Evolutionary conservation across 148 eudicot species (phyloP).

Genomic region (Cornus controversa): DNA sequence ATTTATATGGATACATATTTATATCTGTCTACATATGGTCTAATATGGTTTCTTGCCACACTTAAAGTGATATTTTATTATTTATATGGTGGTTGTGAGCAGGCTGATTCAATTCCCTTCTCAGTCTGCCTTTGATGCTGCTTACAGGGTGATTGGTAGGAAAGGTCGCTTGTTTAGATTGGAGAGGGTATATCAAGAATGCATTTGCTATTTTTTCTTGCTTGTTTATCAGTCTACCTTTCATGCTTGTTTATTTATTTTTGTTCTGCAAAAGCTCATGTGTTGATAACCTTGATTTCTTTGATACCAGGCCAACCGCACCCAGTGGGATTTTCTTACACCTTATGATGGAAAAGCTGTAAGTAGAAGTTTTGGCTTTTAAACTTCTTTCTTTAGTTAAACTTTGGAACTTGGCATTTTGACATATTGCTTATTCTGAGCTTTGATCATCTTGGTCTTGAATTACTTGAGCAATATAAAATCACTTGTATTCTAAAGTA

Average conservation of each 20-base stretch:
- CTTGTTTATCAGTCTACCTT: no score
- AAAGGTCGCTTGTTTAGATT: slow-evolving; percentile 51
- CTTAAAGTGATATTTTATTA: not conserved
- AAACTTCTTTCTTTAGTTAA: not conserved
- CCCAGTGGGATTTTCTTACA: slow-evolving; percentile 41
- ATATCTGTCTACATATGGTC: not conserved
- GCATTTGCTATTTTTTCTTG: no score
- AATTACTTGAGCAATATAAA: not conserved
- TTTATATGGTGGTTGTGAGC: slow-evolving; percentile 12
- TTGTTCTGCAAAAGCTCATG: not conserved
- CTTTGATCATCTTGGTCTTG: not conserved
- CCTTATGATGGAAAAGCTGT: slow-evolving; percentile 63
- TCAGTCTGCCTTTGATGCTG: slow-evolving; percentile 36
- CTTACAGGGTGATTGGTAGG: slow-evolving; percentile 30
- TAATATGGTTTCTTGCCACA: not conserved
- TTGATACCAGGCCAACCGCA: slow-evolving; percentile 46
- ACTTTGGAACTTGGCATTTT: not conserved
- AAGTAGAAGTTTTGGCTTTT: slow-evolving; percentile 26
- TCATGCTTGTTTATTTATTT: not conserved
- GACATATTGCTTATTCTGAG: not conserved
- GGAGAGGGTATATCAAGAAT: slow-evolving; percentile 37
- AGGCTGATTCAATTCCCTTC: slow-evolving; percentile 70
- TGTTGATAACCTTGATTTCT: slow-evolving; percentile 15
- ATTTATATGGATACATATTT: no score
- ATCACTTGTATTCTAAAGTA: not conserved